A percentile compares a stretch with the other conserved stretches of the same genome.
phyloP scores from a whole-genome alignment of 257 asterid genomes.

The Paulownia fortunei region DNA sequence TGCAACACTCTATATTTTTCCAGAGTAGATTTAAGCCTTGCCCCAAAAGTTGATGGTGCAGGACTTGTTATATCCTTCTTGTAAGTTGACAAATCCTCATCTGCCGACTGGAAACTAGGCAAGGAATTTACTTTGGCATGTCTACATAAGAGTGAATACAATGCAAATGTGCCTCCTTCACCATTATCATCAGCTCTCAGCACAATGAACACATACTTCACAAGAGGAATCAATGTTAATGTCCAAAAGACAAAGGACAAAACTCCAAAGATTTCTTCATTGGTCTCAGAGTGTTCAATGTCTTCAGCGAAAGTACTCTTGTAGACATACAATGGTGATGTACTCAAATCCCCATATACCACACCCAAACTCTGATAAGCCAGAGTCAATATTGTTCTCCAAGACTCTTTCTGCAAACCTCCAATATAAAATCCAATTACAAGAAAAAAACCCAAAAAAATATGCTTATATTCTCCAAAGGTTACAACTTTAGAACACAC shows the following conservation, averaged over 20 bases:
- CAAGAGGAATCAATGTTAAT: conserved; percentile 74
- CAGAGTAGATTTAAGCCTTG: conserved; percentile 66
- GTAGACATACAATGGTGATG: conserved; percentile 86
- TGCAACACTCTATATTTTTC: conserved; percentile 81
- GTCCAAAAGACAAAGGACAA: conserved; percentile 89
- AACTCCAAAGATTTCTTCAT: conserved; percentile 89
- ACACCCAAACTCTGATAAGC: conserved; percentile 95
- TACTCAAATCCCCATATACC: conserved; percentile 95
- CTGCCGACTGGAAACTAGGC: conserved; percentile 81
- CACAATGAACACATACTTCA: conserved; percentile 86
- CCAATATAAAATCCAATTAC: conserved; percentile 26
- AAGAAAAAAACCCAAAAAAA: not conserved
- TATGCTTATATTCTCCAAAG: not conserved
- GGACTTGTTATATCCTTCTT: conserved; percentile 66
- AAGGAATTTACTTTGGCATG: conserved; percentile 80
- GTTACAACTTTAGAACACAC: conserved; percentile 14
- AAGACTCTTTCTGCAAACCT: conserved; percentile 75
- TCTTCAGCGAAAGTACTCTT: conserved; percentile 91
- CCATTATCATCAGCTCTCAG: conserved; percentile 95
- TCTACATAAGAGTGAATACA: conserved; percentile 81
- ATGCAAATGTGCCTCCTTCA: conserved; percentile 95
- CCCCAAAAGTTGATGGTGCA: conserved; percentile 63
- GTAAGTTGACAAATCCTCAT: conserved; percentile 75
- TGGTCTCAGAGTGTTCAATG: conserved; percentile 70
- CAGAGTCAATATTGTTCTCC: conserved; percentile 78